Percentiles rank a stretch among this genome's conserved stretches.
These are phyloP conservation scores for Boletus semigastroideus DNA, from an alignment of 1,284 basidiomycete genomes.

Conservation along the genomic window DNA sequence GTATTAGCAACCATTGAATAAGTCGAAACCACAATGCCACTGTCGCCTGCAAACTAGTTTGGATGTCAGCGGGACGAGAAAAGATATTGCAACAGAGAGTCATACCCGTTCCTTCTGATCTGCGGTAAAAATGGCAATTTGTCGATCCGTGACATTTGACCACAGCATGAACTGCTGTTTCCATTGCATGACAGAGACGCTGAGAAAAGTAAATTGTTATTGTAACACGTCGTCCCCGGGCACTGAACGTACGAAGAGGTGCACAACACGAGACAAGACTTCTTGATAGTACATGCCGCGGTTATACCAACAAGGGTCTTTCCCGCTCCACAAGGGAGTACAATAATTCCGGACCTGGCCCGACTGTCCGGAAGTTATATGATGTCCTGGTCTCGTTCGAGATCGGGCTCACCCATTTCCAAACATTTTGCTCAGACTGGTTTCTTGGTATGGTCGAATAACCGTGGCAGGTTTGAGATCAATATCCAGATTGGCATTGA, in stretches of 20 bases:
- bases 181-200: slow-evolving; percentile 98
- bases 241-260: slow-evolving; percentile 80
- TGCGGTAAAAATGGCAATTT: slow-evolving; percentile 94
- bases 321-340: slow-evolving; percentile 96
- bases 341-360: slow-evolving; percentile 97
- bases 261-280: slow-evolving; percentile 97
- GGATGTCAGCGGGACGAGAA: slow-evolving; percentile 1
- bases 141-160: slow-evolving; percentile 94
- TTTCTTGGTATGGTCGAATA: slow-evolving; percentile 96
- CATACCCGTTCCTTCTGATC: slow-evolving; percentile 93
- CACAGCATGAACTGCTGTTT: slow-evolving; percentile 95
- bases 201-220: slow-evolving; percentile 32
- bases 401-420: slow-evolving; percentile 77
- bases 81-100: neutral
- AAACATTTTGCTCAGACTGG: slow-evolving; percentile 97
- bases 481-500: slow-evolving; percentile 94
- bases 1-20: slow-evolving; percentile 99
- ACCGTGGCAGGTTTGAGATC: slow-evolving; percentile 95
- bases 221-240: neutral
- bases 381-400: neutral
- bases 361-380: slow-evolving; percentile 52
- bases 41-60: slow-evolving; percentile 83
- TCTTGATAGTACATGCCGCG: slow-evolving; percentile 98
- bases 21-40: slow-evolving; percentile 95
- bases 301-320: slow-evolving; percentile 99